These are phyloP conservation scores for Herpetospermum pedunculosum DNA, from an alignment of 306 rosid genomes.

Conservation along the genomic window DNA sequence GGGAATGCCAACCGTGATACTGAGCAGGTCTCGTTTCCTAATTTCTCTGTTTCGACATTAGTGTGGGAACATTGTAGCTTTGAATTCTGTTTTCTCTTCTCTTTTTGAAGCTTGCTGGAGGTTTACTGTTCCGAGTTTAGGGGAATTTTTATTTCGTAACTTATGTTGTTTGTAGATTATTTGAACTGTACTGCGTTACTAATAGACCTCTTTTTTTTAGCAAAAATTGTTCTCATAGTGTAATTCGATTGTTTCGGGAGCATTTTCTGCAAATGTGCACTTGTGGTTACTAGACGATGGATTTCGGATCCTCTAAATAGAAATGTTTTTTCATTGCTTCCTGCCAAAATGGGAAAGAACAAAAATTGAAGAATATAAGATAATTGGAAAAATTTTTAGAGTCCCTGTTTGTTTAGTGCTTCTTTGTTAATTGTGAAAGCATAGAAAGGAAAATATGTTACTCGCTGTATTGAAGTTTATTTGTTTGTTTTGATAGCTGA, in stretches of 20 bases:
- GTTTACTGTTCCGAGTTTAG: neutral
- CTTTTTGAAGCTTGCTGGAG: neutral
- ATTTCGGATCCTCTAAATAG: neutral
- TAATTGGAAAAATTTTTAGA: neutral
- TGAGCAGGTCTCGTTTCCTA: constrained; percentile 43
- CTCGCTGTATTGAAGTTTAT: neutral
- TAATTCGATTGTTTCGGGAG: neutral
- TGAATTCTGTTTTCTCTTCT: neutral
- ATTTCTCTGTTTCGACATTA: neutral
- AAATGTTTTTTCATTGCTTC: neutral
- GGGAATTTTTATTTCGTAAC: neutral
- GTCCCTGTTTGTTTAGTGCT: neutral
- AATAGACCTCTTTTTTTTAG: neutral
- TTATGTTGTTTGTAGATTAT: neutral
- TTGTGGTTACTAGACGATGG: neutral
- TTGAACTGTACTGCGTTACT: neutral
- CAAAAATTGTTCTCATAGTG: neutral
- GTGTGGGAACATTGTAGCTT: neutral
- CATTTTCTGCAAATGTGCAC: neutral
- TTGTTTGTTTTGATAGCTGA: neutral
- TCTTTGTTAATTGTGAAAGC: neutral
- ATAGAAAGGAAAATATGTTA: neutral
- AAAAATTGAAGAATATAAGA: neutral
- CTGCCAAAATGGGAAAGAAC: neutral
- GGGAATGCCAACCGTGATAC: constrained; percentile 91